Percentiles rank a stretch among this genome's conserved stretches.
Evolutionary conservation across 768 basidiomycete genomes (phyloP).

Genomic region (Lactarius evosmus): DNA sequence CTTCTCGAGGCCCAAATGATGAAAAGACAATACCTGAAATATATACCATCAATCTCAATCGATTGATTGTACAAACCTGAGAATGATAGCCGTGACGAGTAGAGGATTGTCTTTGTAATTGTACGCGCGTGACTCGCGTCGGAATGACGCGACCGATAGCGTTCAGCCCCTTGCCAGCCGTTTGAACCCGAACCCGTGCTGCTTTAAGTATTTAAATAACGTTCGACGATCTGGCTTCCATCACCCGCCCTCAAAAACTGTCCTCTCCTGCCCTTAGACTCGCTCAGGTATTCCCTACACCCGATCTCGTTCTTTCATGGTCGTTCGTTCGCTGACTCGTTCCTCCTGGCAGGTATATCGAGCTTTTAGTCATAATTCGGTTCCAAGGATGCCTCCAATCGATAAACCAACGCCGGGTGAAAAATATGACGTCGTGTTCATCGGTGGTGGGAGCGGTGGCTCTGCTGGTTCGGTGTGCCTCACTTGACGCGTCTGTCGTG

Average conservation of each 20-base stretch:
- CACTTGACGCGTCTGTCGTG: not conserved
- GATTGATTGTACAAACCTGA: not conserved
- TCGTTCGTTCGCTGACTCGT: not conserved
- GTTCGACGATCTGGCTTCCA: slow-evolving; percentile 13
- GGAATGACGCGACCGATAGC: not conserved
- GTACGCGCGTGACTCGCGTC: not conserved
- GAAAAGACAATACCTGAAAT: too few relatives aligned
- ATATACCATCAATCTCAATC: not conserved
- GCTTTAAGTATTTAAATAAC: not conserved
- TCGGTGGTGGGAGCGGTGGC: slow-evolving; percentile 94
- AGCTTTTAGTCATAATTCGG: slow-evolving; percentile 40
- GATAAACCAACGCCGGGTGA: slow-evolving; percentile 54
- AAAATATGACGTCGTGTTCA: slow-evolving; percentile 80
- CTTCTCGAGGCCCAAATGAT: too few relatives aligned
- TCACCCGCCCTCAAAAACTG: slow-evolving; percentile 7
- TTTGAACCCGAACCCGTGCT: not conserved
- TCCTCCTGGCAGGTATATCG: slow-evolving; percentile 42
- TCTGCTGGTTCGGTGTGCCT: slow-evolving; percentile 75
- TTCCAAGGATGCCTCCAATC: slow-evolving; percentile 67
- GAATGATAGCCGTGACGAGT: too few relatives aligned
- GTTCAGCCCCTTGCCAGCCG: not conserved
- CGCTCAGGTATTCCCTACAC: slow-evolving; percentile 12
- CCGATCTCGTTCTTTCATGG: not conserved
- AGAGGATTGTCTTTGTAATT: not conserved
- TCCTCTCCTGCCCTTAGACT: slow-evolving; percentile 17